Evolutionary conservation across 2,329 filamentous ascomycete genomes (phyloP).

Genomic region (Xylaria sp.): DNA sequence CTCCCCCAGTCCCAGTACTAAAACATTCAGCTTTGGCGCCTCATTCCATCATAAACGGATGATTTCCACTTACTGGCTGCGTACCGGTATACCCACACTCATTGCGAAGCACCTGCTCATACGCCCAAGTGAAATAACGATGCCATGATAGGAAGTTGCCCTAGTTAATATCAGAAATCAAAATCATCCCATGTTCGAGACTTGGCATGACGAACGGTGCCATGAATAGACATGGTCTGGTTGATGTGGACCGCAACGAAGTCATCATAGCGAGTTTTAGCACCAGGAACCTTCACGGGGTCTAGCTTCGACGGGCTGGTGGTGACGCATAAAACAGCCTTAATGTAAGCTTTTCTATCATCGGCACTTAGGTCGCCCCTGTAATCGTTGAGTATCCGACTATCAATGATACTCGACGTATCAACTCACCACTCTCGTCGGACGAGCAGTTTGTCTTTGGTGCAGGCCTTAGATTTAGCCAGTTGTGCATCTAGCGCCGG

Average conservation of each 20-base stretch:
- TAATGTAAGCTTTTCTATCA: conserved; percentile 41
- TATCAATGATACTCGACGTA: neutral
- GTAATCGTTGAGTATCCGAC: neutral
- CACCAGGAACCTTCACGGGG: conserved; percentile 40
- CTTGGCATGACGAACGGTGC: conserved; percentile 37
- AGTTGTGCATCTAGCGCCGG: conserved; percentile 40
- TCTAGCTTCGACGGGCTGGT: conserved; percentile 41
- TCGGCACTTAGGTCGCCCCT: conserved; percentile 35
- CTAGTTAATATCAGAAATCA: conserved; percentile 10
- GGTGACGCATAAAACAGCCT: conserved; percentile 43
- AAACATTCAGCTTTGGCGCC: neutral
- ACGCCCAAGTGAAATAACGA: conserved; percentile 44
- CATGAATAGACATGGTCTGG: conserved; percentile 42
- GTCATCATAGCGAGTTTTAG: conserved; percentile 47
- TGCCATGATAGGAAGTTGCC: conserved; percentile 45
- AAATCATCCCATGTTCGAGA: neutral
- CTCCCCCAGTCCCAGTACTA: conserved; percentile 57
- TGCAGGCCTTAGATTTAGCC: conserved; percentile 40
- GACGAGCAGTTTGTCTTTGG: conserved; percentile 40
- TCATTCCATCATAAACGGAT: neutral
- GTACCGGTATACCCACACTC: conserved; percentile 46
- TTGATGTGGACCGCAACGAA: conserved; percentile 49
- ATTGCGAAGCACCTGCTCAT: conserved; percentile 44
- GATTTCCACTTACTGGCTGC: conserved; percentile 39
- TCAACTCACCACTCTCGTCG: conserved; percentile 41